Evolutionary conservation across 2,329 filamentous ascomycete genomes (phyloP), one percentile per base, ranked within the genome.

Genomic region (Ophiostoma tasmaniense): DNA sequence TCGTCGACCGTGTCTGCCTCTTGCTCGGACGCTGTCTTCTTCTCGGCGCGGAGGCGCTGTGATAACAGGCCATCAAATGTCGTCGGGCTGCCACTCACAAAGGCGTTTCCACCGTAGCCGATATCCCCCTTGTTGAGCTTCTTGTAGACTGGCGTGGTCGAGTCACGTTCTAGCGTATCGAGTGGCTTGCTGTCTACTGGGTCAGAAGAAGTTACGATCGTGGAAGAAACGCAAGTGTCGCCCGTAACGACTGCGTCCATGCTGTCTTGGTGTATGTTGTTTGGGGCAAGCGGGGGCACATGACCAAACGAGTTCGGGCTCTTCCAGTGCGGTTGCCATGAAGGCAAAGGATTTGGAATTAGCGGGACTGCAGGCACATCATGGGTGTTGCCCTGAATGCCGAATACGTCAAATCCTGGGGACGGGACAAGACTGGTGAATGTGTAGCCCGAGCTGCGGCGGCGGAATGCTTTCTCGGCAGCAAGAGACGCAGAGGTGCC

Each of bases 101-200:
- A 88, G 0, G 81, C 78, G 68, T 86, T 85, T 0, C 85, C 82
- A 50, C 88, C 85, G 74, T 90, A 88, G 45, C 87, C 84, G 25
- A 81, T 77, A 71, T 92, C 88, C 6, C 87, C 87, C 75, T 84
- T 90, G 73, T 76, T 87, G 25, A 92, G 84, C 75, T 93, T 93
- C 74, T 85, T 85, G 75, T 93, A 92, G 10, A 76, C 75, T 1
- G 64, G 14, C 4, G 64, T 33, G 25, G 75, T 73, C 17, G 76
- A 77, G 70, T 42, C 61, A 13, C 20, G 6, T 4, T 35, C 33
- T 10, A 37, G 30, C 11, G 17, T 62, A 25, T 20, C n/a, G 59
- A 14, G 13, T 2, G 55, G 30, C 17, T 45, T 45, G 42, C 5
- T 20, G 42, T 45, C 42, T n/a, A n/a, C 42, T 45, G 20, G 42